Evolutionary conservation across 495 filamentous ascomycete species (phyloP).

Genomic region (Penicillium verhagenii): DNA sequence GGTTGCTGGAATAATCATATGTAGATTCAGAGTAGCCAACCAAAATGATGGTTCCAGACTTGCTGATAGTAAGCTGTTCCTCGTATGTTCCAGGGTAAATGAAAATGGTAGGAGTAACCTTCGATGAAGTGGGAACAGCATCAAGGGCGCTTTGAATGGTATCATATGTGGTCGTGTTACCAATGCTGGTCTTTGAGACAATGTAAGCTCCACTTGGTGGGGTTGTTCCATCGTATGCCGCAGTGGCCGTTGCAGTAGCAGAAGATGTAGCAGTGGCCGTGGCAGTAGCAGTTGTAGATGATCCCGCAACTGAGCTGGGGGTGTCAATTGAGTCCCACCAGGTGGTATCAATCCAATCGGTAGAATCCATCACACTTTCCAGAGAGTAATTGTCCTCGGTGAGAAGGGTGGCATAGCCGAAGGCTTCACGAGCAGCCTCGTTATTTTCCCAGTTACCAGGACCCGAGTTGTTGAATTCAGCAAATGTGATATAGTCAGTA

Average conservation of each 20-base stretch:
- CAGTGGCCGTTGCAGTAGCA: not conserved
- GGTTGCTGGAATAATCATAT: conserved; percentile 15
- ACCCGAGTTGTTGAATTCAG: conserved; percentile 11
- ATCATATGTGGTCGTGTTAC: conserved; percentile 4
- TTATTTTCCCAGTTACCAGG: conserved; percentile 13
- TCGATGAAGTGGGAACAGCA: not conserved
- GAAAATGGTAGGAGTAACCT: conserved; percentile 4
- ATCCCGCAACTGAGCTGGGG: not conserved
- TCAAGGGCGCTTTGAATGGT: conserved; percentile 10
- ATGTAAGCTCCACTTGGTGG: conserved; percentile 8
- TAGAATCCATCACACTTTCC: conserved; percentile 8
- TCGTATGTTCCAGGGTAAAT: conserved; percentile 12
- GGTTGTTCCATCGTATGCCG: conserved; percentile 8
- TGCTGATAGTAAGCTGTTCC: conserved; percentile 11
- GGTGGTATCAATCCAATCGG: conserved; percentile 13
- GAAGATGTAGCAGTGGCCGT: not conserved
- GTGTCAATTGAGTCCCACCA: conserved; percentile 10
- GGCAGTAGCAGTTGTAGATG: not conserved
- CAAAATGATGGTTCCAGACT: conserved; percentile 12
- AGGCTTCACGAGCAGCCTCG: conserved; percentile 3
- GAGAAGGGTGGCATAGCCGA: conserved; percentile 9
- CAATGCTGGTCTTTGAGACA: conserved; percentile 8
- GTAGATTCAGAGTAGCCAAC: conserved; percentile 13
- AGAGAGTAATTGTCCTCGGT: conserved; percentile 8
- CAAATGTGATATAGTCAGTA: conserved; percentile 10